These are phyloP conservation scores for Penicillium digitatum DNA, from an alignment of 2,329 filamentous ascomycete species.

Conservation along the genomic window DNA sequence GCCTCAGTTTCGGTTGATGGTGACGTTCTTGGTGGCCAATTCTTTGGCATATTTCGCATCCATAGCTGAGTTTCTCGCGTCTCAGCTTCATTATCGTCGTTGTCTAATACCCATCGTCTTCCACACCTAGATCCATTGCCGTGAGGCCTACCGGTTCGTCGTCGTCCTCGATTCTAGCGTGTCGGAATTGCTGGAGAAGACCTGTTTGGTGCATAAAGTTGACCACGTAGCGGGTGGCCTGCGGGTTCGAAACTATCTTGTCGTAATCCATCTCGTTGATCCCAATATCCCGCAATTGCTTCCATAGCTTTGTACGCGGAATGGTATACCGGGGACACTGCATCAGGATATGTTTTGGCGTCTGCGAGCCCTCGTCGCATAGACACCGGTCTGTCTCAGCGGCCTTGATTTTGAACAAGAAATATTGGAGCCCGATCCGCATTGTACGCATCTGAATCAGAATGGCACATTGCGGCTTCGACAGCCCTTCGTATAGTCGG, in stretches of 20 bases:
- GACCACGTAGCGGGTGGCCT: neutral
- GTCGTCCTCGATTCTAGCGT: neutral
- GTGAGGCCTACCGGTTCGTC: neutral
- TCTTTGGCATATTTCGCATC: neutral
- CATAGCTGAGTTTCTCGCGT: neutral
- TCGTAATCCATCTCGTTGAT: neutral
- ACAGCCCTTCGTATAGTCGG: neutral
- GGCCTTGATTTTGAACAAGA: constrained; percentile 11
- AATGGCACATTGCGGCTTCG: constrained; percentile 1
- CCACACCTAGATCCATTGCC: neutral
- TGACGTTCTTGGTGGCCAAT: neutral
- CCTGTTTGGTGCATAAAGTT: neutral
- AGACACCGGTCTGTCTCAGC: neutral
- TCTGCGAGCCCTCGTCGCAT: constrained; percentile 5
- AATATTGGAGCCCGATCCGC: constrained; percentile 4
- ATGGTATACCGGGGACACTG: neutral
- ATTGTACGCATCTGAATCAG: constrained; percentile 8
- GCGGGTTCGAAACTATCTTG: neutral
- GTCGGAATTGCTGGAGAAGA: neutral
- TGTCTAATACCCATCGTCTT: neutral
- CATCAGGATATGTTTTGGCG: neutral
- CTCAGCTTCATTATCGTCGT: neutral
- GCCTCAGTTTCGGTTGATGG: neutral
- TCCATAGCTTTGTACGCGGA: neutral
- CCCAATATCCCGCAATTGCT: rapidly evolving